Evolutionary conservation across 2,329 filamentous ascomycete species (phyloP).

Genomic region (Pyrenochaeta sp.): DNA sequence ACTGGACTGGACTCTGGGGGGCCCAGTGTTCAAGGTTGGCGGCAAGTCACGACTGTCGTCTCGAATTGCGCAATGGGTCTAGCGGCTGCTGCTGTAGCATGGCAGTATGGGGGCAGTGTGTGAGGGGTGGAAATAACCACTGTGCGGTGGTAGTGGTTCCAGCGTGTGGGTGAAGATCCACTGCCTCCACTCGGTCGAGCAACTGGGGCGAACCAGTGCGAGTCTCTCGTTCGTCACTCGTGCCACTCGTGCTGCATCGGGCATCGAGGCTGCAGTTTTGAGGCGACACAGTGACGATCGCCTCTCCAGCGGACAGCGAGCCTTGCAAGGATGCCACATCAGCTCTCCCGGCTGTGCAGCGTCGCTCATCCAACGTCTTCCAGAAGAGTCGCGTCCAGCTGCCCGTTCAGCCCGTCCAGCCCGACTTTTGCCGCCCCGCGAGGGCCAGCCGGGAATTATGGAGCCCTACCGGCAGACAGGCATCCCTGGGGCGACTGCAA

Average conservation of each 20-base stretch:
- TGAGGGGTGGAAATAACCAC: conserved; percentile 1
- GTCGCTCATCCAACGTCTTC: not conserved
- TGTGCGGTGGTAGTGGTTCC: not conserved
- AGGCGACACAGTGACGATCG: not conserved
- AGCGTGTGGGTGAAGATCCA: not conserved
- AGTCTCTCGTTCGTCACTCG: too few relatives aligned
- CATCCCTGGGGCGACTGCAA: not conserved
- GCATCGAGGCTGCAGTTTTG: conserved; percentile 2
- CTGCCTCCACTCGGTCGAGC: too few relatives aligned
- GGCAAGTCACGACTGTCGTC: conserved; percentile 4
- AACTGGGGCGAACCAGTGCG: too few relatives aligned
- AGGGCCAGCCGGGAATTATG: not conserved
- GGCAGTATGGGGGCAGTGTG: not conserved
- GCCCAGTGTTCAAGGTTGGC: conserved; percentile 4
- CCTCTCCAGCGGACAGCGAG: not conserved
- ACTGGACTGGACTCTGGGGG: too few relatives aligned
- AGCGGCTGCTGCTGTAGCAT: not conserved
- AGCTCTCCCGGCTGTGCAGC: not conserved
- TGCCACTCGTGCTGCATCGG: conserved; percentile 2
- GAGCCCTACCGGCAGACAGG: not conserved
- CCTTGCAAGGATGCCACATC: not conserved
- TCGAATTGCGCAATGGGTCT: conserved; percentile 10
- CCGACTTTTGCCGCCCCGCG: not conserved
- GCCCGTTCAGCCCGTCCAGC: not conserved
- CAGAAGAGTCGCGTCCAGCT: not conserved